Evolutionary conservation across 140 eudicot species (phyloP), one percentile per base, ranked within the genome.

Genomic region (Flaveria floridana): DNA sequence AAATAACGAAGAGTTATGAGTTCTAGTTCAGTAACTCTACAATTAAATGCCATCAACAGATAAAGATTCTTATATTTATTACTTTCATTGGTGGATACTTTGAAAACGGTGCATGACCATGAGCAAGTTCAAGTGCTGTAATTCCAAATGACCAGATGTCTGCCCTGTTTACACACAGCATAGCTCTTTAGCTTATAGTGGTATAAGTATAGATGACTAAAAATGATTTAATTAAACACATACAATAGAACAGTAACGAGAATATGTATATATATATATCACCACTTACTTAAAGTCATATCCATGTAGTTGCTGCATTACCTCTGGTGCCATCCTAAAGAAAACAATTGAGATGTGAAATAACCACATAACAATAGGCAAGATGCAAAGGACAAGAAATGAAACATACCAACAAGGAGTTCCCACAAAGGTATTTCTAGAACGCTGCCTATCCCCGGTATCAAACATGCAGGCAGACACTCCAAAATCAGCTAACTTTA

Each of bases 41-140:
- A 66, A 58, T 0, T 72, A 25, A 47, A 37, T 25, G 48, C 7
- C 12, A 61, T 16, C 1, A 11, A 34, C 37, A 50, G 16, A 78
- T 10, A 46, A 57, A 19, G 42, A 71, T 13, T 65, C 51, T n/a
- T 13, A 23, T 18, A 61, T 18, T 30, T 57, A 67, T 72, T 63
- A 93, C 98, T 93, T 93, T 93, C 98, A 90, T 93, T 13, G 97
- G 98, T 47, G 98, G 96, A 73, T 92, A 92, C 85, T 92, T 92
- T 37, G 97, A 92, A 79, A 92, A 92, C 0, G 97, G 97, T 20
- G 97, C 97, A 80, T 87, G 97, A 55, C 97, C 97, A 84, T 92
- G 97, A 78, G 98, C 98, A 83, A 92, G 96, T 81, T 92, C 98
- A 69, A 92, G 96, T 61, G 98, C 96, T 37, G 98, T 92, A 82